Base-by-base conservation (phyloP, 495 filamentous ascomycete genomes). In the Delitschia confertaspora region DNA sequence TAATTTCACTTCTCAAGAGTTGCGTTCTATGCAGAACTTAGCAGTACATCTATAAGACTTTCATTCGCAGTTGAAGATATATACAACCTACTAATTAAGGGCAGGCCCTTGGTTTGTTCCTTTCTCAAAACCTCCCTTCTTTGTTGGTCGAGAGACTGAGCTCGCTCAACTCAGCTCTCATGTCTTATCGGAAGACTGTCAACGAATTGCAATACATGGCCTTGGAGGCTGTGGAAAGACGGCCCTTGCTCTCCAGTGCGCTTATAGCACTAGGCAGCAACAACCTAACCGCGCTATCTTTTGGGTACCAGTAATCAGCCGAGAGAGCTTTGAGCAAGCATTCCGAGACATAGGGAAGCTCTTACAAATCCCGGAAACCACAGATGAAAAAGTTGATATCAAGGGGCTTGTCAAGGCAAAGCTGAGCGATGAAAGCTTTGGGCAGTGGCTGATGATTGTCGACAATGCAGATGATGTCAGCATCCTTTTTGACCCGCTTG, bases 391-490 rank as follows among this genome's bases (percentile, higher is more conserved):
- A 22, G 42, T 18, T 32, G 53, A 58, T 41, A 27, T 58, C 14
- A 56, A 42, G 30, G 6, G 39, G 21, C 33, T 55, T 3, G 53
- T 58, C 4, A 45, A 51, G 20, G 11, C 4, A n/a, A 2, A 42
- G 13, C 45, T 57, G 8, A 43, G 45, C 19, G 11, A 47, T 9
- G 35, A 57, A 43, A 36, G 20, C 8, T 20, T 27, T 22, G 36
- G 48, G 14, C 51, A 42, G 19, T 67, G 62, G 60, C 47, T 66
- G 19, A 35, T 67, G 23, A 47, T 66, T 21, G 25, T 67, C 22
- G 60, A 66, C 37, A 65, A 65, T 30, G 57, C 60, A 1, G 62
- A 67, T 42, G 42, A 67, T 38, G 20, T 25, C 10, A 37, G 47
- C 17, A 42, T 65, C 38, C 64, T 59, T 33, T 49, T 30, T 21